Conservation (phyloP, 176 grass and related monocot species). For the Zoysia japonica region DNA sequence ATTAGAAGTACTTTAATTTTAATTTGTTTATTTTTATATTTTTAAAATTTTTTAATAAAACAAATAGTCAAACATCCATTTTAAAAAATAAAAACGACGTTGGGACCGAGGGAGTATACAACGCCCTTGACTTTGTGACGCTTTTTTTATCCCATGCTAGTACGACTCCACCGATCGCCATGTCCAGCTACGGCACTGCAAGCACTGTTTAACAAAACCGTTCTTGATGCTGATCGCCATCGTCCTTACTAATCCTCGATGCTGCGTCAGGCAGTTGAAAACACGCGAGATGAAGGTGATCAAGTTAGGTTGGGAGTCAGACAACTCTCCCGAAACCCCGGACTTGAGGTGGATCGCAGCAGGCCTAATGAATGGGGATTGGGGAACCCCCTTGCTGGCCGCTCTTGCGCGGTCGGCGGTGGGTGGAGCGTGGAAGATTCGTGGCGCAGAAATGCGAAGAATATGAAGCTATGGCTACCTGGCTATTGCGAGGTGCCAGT, state of each 20-base stretch:
- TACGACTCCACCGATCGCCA: background rate
- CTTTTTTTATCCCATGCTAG: constrained; percentile 1
- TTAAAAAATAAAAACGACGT: too few species aligned
- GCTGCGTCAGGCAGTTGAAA: constrained; percentile 13
- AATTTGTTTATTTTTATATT: too few species aligned
- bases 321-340: constrained; percentile 23
- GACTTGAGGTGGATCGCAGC: constrained; percentile 39
- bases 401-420: constrained; percentile 11
- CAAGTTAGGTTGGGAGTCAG: constrained; percentile 17
- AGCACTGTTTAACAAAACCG: background rate
- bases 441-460: constrained; percentile 1
- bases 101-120: background rate
- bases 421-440: constrained; percentile 30
- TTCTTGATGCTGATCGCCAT: background rate
- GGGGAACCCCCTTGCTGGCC: constrained; percentile 21
- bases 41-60: too few species aligned
- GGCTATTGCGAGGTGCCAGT: background rate
- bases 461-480: background rate
- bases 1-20: too few species aligned
- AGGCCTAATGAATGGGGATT: constrained; percentile 23
- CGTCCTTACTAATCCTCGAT: background rate
- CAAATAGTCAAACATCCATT: too few species aligned
- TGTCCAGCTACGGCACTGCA: background rate
- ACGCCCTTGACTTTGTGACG: background rate
- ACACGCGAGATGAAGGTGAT: background rate